Percentiles rank a stretch among this genome's conserved stretches.
Evolutionary conservation across 768 basidiomycete genomes (phyloP).

Genomic region (Calocera viscosa): DNA sequence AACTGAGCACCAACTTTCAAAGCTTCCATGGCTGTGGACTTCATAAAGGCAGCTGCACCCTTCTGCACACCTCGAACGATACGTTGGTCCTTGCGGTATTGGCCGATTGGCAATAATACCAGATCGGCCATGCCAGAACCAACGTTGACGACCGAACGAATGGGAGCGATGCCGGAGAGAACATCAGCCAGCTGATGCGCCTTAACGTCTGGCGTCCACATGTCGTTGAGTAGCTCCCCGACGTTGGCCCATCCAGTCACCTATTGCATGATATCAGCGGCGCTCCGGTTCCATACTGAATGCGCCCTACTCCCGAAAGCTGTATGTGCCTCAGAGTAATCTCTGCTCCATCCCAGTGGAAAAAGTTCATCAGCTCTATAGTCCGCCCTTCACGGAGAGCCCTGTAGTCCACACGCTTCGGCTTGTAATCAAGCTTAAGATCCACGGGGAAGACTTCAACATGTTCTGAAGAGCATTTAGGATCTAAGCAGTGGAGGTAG

Average conservation of each 20-base stretch:
- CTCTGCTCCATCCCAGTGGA: constrained; percentile 97
- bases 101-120: constrained; percentile 87
- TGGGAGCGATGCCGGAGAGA: constrained; percentile 90
- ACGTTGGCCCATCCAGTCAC: constrained; percentile 85
- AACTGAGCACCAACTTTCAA: constrained; percentile 87
- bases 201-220: constrained; percentile 99
- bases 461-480: too few species aligned
- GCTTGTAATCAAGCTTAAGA: constrained; percentile 95
- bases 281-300: not conserved
- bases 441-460: constrained; percentile 93
- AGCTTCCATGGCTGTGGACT: constrained; percentile 89
- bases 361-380: constrained; percentile 98
- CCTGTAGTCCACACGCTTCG: constrained; percentile 86
- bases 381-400: constrained; percentile 82
- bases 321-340: constrained; percentile 94
- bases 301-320: constrained; percentile 63
- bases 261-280: constrained; percentile 33
- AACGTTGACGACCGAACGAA: constrained; percentile 92
- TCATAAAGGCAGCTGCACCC: constrained; percentile 84
- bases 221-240: constrained; percentile 84
- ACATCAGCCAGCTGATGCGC: constrained; percentile 96
- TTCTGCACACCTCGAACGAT: constrained; percentile 87
- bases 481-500: too few species aligned
- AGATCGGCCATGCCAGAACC: constrained; percentile 95
- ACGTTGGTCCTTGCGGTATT: constrained; percentile 93